Conservation (phyloP, 345 rosid species). For the Rhizophora mangle region DNA sequence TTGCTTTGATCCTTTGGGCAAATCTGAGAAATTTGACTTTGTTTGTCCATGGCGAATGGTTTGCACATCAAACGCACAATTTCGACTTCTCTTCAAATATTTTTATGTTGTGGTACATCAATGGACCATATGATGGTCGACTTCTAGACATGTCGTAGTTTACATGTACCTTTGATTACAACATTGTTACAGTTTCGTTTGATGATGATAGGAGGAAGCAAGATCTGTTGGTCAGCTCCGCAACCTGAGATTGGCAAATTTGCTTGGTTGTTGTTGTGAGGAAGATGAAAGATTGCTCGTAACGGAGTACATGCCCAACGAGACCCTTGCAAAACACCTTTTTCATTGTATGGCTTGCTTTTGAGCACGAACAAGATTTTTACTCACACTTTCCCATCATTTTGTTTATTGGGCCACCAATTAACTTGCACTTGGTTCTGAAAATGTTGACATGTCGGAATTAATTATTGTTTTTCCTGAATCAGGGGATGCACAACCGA, state of each 20-base stretch:
- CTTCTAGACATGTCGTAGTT: not conserved
- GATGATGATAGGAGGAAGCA: constrained; percentile 68
- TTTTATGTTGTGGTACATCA: no score
- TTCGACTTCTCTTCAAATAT: no score
- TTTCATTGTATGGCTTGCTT: constrained; percentile 68
- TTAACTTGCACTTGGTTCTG: no score
- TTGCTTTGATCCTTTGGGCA: no score
- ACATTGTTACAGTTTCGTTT: constrained; percentile 9
- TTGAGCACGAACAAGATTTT: not conserved
- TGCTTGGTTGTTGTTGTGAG: constrained; percentile 88
- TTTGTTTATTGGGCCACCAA: no score
- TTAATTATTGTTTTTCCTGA: constrained; percentile 10
- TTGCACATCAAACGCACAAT: no score
- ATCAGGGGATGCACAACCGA: constrained; percentile 89
- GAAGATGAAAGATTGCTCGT: constrained; percentile 92
- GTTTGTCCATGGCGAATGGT: no score
- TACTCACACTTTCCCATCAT: not conserved
- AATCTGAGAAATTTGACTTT: no score
- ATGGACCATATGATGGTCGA: not conserved
- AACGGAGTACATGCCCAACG: constrained; percentile 85
- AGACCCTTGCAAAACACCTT: constrained; percentile 92
- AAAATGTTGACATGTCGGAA: no score
- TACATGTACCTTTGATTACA: not conserved
- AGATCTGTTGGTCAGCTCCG: constrained; percentile 84
- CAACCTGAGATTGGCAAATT: constrained; percentile 66